Evolutionary conservation across 2,329 filamentous ascomycete species (phyloP).

Genomic region (Ascochyta koolunga): DNA sequence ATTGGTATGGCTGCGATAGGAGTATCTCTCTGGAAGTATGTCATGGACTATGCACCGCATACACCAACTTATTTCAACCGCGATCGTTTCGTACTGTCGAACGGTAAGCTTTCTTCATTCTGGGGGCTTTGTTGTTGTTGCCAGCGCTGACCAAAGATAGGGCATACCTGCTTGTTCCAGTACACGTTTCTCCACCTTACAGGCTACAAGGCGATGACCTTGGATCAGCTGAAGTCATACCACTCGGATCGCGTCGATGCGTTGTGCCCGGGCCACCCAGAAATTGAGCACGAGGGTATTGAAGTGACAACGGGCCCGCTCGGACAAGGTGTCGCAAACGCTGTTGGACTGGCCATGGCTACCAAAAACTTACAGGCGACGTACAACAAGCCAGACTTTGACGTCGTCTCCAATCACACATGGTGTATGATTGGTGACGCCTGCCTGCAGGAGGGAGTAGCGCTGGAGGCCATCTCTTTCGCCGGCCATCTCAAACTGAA

Average conservation of each 20-base stretch:
- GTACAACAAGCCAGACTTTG: constrained; percentile 59
- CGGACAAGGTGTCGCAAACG: constrained; percentile 66
- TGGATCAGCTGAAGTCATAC: constrained; percentile 64
- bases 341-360: constrained; percentile 64
- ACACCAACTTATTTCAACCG: constrained; percentile 65
- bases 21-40: constrained; percentile 66
- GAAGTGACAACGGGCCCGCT: constrained; percentile 66
- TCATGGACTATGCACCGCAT: constrained; percentile 64
- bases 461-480: constrained; percentile 62
- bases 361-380: constrained; percentile 61
- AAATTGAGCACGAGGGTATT: constrained; percentile 63
- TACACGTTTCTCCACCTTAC: constrained; percentile 61
- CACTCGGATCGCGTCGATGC: constrained; percentile 56
- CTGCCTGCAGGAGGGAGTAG: constrained; percentile 65
- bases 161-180: constrained; percentile 62
- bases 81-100: constrained; percentile 67
- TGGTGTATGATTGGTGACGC: constrained; percentile 66
- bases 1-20: constrained; percentile 69
- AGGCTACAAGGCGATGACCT: constrained; percentile 62
- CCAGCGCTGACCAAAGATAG: constrained; percentile 23
- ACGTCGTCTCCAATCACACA: constrained; percentile 58
- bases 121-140: too few relatives aligned
- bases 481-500: constrained; percentile 63
- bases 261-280: constrained; percentile 62
- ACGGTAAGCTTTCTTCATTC: constrained; percentile 48